Conservation (phyloP, 257 asterid genomes). For the Nicotiana paniculata region DNA sequence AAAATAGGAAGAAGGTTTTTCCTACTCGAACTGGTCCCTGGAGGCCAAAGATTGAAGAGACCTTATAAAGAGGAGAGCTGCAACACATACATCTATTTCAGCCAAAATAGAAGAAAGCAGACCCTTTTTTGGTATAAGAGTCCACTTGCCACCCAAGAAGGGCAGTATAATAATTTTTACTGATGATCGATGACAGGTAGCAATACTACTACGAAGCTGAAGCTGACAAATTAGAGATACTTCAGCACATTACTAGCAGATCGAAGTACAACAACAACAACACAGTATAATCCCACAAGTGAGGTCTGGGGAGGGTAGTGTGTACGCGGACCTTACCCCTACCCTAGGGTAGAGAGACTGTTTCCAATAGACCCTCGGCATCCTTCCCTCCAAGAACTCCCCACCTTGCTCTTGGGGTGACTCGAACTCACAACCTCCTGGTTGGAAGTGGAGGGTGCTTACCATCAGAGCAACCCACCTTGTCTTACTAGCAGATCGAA, state of each 20-base stretch:
- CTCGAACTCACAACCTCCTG: too few relatives aligned
- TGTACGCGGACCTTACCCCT: too few relatives aligned
- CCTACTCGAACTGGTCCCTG: neutral
- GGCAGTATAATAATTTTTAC: neutral
- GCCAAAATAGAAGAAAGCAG: constrained; percentile 1
- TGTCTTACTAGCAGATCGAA: neutral
- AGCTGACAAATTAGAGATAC: neutral
- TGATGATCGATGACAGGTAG: neutral
- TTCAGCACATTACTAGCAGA: neutral
- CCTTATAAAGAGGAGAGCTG: neutral
- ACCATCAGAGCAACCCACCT: too few relatives aligned
- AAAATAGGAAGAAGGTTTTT: neutral
- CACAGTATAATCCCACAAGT: too few relatives aligned
- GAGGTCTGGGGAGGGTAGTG: too few relatives aligned
- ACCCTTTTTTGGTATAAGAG: neutral
- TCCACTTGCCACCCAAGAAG: neutral
- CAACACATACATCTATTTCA: neutral
- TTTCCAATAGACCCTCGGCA: too few relatives aligned
- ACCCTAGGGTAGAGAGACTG: too few relatives aligned
- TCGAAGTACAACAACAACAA: neutral
- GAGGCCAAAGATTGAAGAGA: neutral
- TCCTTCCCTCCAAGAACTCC: too few relatives aligned
- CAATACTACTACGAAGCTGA: neutral
- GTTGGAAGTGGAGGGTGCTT: too few relatives aligned
- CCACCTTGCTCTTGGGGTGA: too few relatives aligned